Evolutionary conservation across 1,284 basidiomycete species (phyloP).

Genomic region (Pterulicium gracile): DNA sequence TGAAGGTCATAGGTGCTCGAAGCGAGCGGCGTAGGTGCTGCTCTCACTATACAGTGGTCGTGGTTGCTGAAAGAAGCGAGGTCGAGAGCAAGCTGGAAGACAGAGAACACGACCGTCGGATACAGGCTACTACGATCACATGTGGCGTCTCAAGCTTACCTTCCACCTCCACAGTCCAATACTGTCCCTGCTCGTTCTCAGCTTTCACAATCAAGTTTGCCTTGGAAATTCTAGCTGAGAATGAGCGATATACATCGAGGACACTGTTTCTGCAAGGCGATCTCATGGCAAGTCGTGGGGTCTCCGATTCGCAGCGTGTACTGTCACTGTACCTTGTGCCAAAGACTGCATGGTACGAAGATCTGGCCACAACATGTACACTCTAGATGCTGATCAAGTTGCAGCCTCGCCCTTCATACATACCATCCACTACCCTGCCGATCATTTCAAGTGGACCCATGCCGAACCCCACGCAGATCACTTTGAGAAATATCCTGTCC

Average conservation of each 20-base stretch:
- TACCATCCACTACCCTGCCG: conserved; percentile 41
- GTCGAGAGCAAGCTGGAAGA: too few relatives aligned
- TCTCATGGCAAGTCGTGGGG: conserved; percentile 33
- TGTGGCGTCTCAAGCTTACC: too few relatives aligned
- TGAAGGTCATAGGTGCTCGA: neutral
- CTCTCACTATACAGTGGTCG: neutral
- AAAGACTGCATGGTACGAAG: conserved; percentile 37
- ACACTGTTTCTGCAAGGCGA: conserved; percentile 42
- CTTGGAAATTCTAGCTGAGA: too few relatives aligned
- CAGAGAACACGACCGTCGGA: too few relatives aligned
- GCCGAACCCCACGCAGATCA: conserved; percentile 19
- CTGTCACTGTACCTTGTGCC: conserved; percentile 57
- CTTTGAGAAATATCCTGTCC: conserved; percentile 34
- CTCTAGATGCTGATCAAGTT: neutral
- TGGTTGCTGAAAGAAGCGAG: too few relatives aligned
- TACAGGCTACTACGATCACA: too few relatives aligned
- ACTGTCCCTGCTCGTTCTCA: too few relatives aligned
- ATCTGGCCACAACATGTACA: conserved; percentile 5
- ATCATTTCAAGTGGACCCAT: conserved; percentile 43
- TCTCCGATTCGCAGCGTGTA: conserved; percentile 43
- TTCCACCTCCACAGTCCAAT: too few relatives aligned
- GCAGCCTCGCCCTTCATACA: conserved; percentile 50
- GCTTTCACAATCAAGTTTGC: too few relatives aligned
- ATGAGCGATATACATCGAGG: conserved; percentile 24
- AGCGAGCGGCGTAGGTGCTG: neutral